Evolutionary conservation across 208 protist genomes (phyloP).

Genomic region (Leishmania aethiopica): DNA sequence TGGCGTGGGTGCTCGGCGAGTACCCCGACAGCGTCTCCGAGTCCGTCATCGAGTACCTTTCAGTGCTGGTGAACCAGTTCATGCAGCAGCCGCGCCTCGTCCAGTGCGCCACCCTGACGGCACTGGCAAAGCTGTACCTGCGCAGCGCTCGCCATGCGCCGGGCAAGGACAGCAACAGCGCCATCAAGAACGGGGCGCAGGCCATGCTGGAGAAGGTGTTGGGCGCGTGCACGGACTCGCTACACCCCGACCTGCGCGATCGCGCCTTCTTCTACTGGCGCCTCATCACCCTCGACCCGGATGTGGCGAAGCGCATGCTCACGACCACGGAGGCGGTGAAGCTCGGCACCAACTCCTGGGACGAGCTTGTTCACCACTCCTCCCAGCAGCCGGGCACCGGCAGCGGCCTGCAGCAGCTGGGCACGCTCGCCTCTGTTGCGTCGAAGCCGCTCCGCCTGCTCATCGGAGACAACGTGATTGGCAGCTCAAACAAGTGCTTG

Average conservation of each 20-base stretch:
- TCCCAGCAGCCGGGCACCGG: neutral
- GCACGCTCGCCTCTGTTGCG: constrained; percentile 41
- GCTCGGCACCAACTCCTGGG: constrained; percentile 10
- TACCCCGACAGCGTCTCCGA: constrained; percentile 96
- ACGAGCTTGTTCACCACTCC: constrained; percentile 6
- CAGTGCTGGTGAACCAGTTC: constrained; percentile 96
- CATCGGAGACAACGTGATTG: constrained; percentile 20
- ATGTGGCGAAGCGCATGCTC: constrained; percentile 91
- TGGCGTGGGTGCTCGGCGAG: constrained; percentile 99
- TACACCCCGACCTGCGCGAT: constrained; percentile 97
- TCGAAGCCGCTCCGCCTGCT: constrained; percentile 38
- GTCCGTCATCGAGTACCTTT: constrained; percentile 90
- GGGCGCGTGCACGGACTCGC: constrained; percentile 77
- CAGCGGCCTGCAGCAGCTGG: constrained; percentile 33
- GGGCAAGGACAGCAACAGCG: neutral
- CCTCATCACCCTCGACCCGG: constrained; percentile 93
- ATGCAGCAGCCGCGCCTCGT: constrained; percentile 91
- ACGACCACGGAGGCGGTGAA: constrained; percentile 14
- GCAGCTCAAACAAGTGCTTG: constrained; percentile 17
- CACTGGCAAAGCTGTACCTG: constrained; percentile 97
- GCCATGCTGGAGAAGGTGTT: constrained; percentile 89
- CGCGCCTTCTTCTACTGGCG: constrained; percentile 99
- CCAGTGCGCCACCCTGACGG: constrained; percentile 97
- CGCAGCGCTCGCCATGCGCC: constrained; percentile 37
- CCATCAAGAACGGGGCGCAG: constrained; percentile 31